Conservation (phyloP, 2,329 filamentous ascomycete genomes). For the Hypoxylon rubiginosum region DNA sequence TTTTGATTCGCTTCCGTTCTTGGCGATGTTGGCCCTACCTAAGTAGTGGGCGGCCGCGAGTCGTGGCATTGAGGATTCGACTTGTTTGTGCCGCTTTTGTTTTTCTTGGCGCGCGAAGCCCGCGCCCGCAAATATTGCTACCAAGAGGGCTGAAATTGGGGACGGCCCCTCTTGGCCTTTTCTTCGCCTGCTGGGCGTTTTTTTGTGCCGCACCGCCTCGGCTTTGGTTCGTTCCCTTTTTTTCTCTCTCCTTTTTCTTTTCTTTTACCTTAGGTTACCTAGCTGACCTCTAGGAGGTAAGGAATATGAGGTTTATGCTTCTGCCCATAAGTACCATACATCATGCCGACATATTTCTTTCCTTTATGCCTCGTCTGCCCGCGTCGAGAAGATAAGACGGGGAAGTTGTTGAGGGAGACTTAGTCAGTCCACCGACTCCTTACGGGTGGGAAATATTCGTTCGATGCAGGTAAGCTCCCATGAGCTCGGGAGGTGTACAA, state of each 20-base stretch:
- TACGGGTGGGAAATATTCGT: not conserved
- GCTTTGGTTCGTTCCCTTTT: not conserved
- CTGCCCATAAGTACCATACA: not conserved
- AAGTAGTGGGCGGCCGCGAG: slow-evolving; percentile 11
- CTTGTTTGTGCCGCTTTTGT: slow-evolving; percentile 12
- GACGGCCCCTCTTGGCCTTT: slow-evolving; percentile 14
- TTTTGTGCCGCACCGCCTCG: slow-evolving; percentile 12
- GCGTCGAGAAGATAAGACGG: not conserved
- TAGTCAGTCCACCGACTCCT: not conserved
- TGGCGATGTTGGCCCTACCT: slow-evolving; percentile 14
- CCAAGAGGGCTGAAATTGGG: slow-evolving; percentile 9
- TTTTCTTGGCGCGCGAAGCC: slow-evolving; percentile 20
- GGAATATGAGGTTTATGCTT: not conserved
- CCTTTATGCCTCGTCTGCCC: not conserved
- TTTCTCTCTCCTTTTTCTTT: too few species aligned
- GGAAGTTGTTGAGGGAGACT: not conserved
- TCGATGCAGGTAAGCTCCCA: slow-evolving; percentile 2
- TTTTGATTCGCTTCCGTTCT: slow-evolving; percentile 16
- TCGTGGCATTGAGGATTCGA: slow-evolving; percentile 22
- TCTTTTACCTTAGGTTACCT: not conserved
- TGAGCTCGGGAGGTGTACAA: slow-evolving; percentile 3
- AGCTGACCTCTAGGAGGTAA: not conserved
- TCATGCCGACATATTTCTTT: not conserved
- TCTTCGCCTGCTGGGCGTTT: slow-evolving; percentile 22
- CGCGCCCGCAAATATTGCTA: slow-evolving; percentile 18